Evolutionary conservation across 208 protist genomes (phyloP).

Genomic region (Trypanosomatidae sp.): DNA sequence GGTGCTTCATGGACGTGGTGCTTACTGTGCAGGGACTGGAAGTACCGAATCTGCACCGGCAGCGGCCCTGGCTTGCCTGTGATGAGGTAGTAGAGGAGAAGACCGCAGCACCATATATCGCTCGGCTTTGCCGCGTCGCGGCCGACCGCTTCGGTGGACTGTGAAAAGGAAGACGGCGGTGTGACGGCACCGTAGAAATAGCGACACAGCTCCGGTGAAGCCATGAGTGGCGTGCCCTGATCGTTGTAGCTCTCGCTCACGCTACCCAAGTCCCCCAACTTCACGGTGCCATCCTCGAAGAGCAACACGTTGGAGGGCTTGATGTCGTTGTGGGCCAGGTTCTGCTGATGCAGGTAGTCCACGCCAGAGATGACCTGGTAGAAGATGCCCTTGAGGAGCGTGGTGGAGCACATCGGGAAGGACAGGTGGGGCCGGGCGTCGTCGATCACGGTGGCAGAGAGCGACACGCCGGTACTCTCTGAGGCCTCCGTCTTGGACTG

Average conservation of each 20-base stretch:
- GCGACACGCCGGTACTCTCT: no score
- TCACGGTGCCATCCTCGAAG: conserved; percentile 72
- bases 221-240: conserved; percentile 82
- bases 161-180: conserved; percentile 18
- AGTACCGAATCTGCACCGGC: conserved; percentile 44
- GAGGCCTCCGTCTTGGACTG: no score
- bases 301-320: conserved; percentile 85
- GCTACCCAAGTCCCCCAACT: conserved; percentile 75
- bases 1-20: no score
- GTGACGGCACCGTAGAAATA: conserved; percentile 54
- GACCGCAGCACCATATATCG: conserved; percentile 86
- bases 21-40: conserved; percentile 22
- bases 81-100: conserved; percentile 78
- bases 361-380: conserved; percentile 75
- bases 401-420: conserved; percentile 46
- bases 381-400: conserved; percentile 69
- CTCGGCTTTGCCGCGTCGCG: conserved; percentile 29
- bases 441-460: no score
- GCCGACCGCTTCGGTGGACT: conserved; percentile 16
- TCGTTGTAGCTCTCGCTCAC: conserved; percentile 58
- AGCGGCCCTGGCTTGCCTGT: conserved; percentile 56
- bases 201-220: conserved; percentile 86
- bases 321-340: conserved; percentile 83
- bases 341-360: conserved; percentile 76
- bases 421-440: conserved; percentile 8